Conservation (phyloP, 768 basidiomycete genomes). For the Aureoboletus auriporus region DNA sequence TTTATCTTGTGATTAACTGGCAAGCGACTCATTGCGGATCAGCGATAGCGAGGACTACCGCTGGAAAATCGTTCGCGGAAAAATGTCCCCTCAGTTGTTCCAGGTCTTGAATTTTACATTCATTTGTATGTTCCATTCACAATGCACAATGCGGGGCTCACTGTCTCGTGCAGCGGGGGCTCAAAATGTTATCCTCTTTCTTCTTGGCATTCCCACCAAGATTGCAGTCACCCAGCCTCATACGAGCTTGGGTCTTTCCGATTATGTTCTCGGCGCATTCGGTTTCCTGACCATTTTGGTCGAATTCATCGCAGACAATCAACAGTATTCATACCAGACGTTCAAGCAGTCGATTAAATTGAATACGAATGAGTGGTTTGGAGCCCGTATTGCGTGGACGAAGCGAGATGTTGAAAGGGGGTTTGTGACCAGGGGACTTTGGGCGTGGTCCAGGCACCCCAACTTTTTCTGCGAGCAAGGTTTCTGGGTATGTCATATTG, state of each 20-base stretch:
- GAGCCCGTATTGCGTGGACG: constrained; percentile 64
- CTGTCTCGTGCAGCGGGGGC: constrained; percentile 43
- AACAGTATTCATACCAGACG: constrained; percentile 81
- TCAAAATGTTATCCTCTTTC: constrained; percentile 79
- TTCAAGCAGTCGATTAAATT: constrained; percentile 56
- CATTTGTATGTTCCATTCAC: constrained; percentile 46
- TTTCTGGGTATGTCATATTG: constrained; percentile 62
- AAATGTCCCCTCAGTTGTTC: constrained; percentile 53
- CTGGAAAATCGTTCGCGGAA: constrained; percentile 72
- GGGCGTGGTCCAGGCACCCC: constrained; percentile 86
- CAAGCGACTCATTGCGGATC: background rate
- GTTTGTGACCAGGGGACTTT: constrained; percentile 81
- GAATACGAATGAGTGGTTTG: constrained; percentile 52
- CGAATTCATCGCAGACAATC: constrained; percentile 89
- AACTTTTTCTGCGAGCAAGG: constrained; percentile 89
- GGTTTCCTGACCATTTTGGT: constrained; percentile 56
- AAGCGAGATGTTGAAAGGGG: constrained; percentile 70
- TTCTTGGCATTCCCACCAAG: constrained; percentile 61
- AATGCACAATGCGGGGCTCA: constrained; percentile 1
- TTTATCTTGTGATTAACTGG: background rate
- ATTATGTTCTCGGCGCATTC: constrained; percentile 55
- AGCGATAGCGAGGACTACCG: constrained; percentile 91
- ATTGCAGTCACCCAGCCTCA: constrained; percentile 53
- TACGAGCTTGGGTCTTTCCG: constrained; percentile 49
- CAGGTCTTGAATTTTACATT: constrained; percentile 61